Evolutionary conservation across 305 asterid species (phyloP), one percentile per base, ranked within the genome.

Genomic region (Rubia occidens): DNA sequence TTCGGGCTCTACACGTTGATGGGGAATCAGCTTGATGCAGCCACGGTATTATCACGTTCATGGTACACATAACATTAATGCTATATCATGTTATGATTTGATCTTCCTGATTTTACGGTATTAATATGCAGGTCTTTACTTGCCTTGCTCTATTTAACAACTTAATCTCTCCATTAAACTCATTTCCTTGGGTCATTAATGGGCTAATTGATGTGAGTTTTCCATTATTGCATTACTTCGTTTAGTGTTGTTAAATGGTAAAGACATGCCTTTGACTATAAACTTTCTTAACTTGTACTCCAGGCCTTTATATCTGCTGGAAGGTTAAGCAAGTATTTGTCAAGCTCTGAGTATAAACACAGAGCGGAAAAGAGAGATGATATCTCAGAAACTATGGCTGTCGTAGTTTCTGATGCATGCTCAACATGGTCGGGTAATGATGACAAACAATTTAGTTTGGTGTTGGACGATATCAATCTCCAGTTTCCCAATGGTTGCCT

Each of bases 111-210:
- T 14, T 37, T 45, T 67, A 55, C 70, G 20, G 70, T 67, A 61
- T 64, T 75, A 71, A 70, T 35, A 81, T 87, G 74, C 96, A 93
- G 98, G 98, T 94, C 72, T 94, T 94, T 85, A 94, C 99, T 68
- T 94, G 99, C 77, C 95, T 94, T 40, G 96, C 99, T 66, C 82
- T 94, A 75, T 94, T 94, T 72, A 94, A 94, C 69, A 94, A 87
- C 80, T 83, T 90, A 84, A 90, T 94, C 75, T 89, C 99, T 74
- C 97, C 99, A 51, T 80, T 94, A 56, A 94, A 94, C 82, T 94
- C 99, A 8, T 94, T 94, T 81, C 99, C 99, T 24, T 94, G 99
- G 99, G 97, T 94, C 85, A 94, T 94, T 82, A 94, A 94, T 74
- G 99, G 99, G 76, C 78, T 94, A 78, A 94, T 94, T 65, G 99